Percentiles rank a stretch among this genome's conserved stretches.
phyloP scores from a whole-genome alignment of 257 asterid genomes.

The Jasminum sambac region DNA sequence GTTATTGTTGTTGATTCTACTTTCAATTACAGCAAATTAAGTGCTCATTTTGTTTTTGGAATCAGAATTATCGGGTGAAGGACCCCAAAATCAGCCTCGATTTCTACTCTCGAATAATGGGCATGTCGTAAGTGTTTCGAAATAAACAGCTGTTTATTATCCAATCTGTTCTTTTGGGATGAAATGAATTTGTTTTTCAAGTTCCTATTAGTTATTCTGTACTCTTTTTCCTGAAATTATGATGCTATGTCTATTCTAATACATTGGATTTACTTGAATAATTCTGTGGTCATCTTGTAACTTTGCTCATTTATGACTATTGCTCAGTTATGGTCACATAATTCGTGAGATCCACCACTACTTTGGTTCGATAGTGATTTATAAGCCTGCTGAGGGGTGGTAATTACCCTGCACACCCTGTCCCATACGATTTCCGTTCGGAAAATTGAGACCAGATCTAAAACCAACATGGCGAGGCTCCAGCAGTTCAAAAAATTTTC shows the following conservation, averaged over 20 bases:
- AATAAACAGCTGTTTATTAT: background rate
- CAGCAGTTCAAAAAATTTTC: too few relatives aligned
- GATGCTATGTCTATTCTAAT: constrained; percentile 3
- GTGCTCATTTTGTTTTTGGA: constrained; percentile 6
- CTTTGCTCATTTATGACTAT: constrained; percentile 1
- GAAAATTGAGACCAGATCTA: too few relatives aligned
- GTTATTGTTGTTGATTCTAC: background rate
- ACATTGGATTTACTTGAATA: background rate
- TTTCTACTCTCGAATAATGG: constrained; percentile 87
- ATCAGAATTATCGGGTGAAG: constrained; percentile 86
- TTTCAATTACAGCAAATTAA: background rate
- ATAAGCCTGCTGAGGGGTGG: too few relatives aligned
- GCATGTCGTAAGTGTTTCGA: constrained; percentile 80
- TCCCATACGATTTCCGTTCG: too few relatives aligned
- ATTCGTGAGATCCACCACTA: too few relatives aligned
- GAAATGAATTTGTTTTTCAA: background rate
- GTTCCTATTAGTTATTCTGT: background rate
- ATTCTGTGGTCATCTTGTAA: background rate
- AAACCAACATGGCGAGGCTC: too few relatives aligned
- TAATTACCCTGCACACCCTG: too few relatives aligned
- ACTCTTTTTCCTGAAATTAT: background rate
- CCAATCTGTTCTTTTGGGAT: background rate
- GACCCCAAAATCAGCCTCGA: constrained; percentile 92
- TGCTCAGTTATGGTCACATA: too few relatives aligned
- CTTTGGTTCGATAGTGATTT: too few relatives aligned